Base-by-base conservation (phyloP, 1,139 yeast species). In the Meyerozyma guilliermondii region DNA sequence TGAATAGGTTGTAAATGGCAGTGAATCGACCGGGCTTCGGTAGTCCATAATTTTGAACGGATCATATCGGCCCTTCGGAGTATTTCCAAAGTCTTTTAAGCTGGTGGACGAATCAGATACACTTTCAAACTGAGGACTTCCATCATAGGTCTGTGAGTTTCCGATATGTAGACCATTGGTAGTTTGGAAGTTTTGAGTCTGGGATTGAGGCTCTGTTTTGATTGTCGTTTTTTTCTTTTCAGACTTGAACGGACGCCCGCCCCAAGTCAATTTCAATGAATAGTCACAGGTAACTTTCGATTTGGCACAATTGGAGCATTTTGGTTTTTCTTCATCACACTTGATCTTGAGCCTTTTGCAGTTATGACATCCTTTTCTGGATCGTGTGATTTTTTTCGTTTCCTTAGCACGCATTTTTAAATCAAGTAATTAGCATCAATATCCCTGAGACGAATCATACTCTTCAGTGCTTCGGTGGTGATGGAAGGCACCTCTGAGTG, bases 311-410 rank as follows among this genome's bases (percentile, higher is more conserved):
- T 78, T 71, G 1, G 76, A 60, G 53, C 95, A 87, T 0, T 57
- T 47, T 0, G 95, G 95, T 49, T 80, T 78, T 23, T 43, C 53
- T 51, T 87, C 95, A 53, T 83, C 85, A 56, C 95, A 87, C 55
- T 85, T 84, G 40, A 83, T 77, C 58, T 86, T 86, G 43, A 80
- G 66, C 45, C 74, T 66, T 52, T 86, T 81, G 58, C 95, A 87
- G 38, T 74, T 67, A 49, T 80, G 85, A 54, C 95, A 87, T 0
- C 88, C 88, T 31, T 59, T 61, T 20, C 76, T 51, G 10, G 63
- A 65, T 43, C 63, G 45, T 18, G 38, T 45, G 35, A 47, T 45
- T 22, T 50, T 49, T 38, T 44, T 45, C 24, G 23, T 3, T 20
- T 33, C 36, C 20, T 33, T 33, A 5, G n/a, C 10, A 18, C 24